A percentile compares a stretch with the other conserved stretches of the same genome.
Conservation (phyloP, 306 rosid species). For the Hippophae gyantsensis region DNA sequence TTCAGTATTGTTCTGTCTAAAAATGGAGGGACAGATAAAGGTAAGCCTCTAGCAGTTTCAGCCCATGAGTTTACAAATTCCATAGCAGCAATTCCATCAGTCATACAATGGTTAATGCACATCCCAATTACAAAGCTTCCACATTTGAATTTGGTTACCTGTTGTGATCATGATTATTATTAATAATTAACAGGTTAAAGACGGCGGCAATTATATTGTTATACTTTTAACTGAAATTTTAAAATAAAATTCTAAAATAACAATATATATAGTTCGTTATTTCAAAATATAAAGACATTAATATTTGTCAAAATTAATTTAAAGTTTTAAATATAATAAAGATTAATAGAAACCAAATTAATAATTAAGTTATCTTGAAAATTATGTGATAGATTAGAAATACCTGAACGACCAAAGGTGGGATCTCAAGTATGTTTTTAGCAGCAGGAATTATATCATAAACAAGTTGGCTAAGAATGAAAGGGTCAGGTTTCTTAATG, state of each 20-base stretch:
- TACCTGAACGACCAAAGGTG: slow-evolving; percentile 74
- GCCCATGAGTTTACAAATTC: slow-evolving; percentile 78
- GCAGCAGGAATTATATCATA: slow-evolving; percentile 52
- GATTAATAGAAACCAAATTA: too few relatives aligned
- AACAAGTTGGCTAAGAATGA: slow-evolving; percentile 49
- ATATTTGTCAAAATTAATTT: too few relatives aligned
- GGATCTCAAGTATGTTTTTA: slow-evolving; percentile 54
- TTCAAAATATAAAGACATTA: too few relatives aligned
- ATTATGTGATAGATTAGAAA: neutral
- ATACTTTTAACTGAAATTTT: too few relatives aligned
- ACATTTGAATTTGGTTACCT: slow-evolving; percentile 76
- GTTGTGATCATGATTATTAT: neutral
- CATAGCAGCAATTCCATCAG: slow-evolving; percentile 66
- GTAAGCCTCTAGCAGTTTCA: slow-evolving; percentile 49
- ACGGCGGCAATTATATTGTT: too few relatives aligned
- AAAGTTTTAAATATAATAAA: too few relatives aligned
- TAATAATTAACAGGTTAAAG: too few relatives aligned
- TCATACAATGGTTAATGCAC: slow-evolving; percentile 55
- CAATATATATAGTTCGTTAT: too few relatives aligned
- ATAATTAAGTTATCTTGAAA: too few relatives aligned
- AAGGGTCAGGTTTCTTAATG: slow-evolving; percentile 60
- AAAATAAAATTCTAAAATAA: too few relatives aligned
- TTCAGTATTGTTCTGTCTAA: slow-evolving; percentile 56
- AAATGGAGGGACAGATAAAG: slow-evolving; percentile 40
- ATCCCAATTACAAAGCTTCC: slow-evolving; percentile 70